phyloP scores from a whole-genome alignment of 2,329 filamentous ascomycete species.

The Xylariaceae sp. region DNA sequence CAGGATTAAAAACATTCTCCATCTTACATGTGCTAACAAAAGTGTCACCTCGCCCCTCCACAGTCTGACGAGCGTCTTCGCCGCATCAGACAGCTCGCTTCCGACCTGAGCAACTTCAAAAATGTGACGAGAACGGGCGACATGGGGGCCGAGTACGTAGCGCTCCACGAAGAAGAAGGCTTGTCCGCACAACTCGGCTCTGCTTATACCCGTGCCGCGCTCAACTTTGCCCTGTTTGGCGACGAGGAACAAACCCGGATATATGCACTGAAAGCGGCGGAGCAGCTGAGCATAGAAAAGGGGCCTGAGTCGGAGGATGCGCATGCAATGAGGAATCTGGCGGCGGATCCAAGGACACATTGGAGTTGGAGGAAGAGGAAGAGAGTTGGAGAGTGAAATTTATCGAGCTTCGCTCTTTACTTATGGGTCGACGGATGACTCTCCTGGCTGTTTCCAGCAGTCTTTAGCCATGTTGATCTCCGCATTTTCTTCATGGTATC shows the following conservation, averaged over 20 bases:
- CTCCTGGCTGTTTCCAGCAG: too few relatives aligned
- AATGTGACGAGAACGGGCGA: constrained; percentile 26
- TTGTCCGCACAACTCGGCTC: constrained; percentile 32
- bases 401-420: too few relatives aligned
- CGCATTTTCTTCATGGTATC: too few relatives aligned
- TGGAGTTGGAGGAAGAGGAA: constrained; percentile 19
- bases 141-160: constrained; percentile 27
- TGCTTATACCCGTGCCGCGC: constrained; percentile 35
- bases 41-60: constrained; percentile 1
- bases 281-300: constrained; percentile 31
- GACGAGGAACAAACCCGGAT: constrained; percentile 29
- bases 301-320: constrained; percentile 29
- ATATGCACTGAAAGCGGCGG: constrained; percentile 32
- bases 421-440: too few relatives aligned
- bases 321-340: constrained; percentile 31
- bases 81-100: constrained; percentile 28
- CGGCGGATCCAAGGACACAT: constrained; percentile 24
- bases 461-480: too few relatives aligned
- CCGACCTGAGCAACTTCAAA: constrained; percentile 22
- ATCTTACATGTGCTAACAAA: not conserved
- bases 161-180: constrained; percentile 32
- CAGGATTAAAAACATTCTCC: not conserved
- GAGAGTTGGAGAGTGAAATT: not conserved
- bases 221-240: constrained; percentile 36
- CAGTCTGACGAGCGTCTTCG: constrained; percentile 32